Evolutionary conservation across 257 asterid species (phyloP).

Genomic region (Haberlea rhodopensis): DNA sequence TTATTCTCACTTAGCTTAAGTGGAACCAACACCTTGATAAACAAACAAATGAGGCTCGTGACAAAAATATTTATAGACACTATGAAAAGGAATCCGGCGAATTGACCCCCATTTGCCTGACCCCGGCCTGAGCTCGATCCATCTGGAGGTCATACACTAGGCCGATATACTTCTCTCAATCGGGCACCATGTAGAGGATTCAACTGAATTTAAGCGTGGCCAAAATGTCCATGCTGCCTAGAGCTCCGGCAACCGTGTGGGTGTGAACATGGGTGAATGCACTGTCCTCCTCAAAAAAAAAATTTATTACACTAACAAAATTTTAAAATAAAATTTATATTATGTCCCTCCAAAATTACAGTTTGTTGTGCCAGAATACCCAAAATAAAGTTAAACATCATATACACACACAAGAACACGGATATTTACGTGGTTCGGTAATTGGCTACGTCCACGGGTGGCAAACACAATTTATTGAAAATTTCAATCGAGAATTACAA

Average conservation of each 20-base stretch:
- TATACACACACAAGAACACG: too few species aligned
- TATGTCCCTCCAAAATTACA: too few species aligned
- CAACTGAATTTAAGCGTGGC: constrained; percentile 44
- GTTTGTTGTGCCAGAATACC: too few species aligned
- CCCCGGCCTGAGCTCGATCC: constrained; percentile 35
- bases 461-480: too few species aligned
- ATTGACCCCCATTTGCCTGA: constrained; percentile 43
- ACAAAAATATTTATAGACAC: constrained; percentile 37
- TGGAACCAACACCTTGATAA: constrained; percentile 38
- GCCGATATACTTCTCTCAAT: constrained; percentile 47
- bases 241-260: constrained; percentile 47
- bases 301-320: too few species aligned
- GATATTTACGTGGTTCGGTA: too few species aligned
- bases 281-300: too few species aligned
- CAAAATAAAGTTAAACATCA: too few species aligned
- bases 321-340: too few species aligned
- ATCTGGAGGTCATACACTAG: constrained; percentile 42
- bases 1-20: constrained; percentile 44
- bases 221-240: constrained; percentile 43
- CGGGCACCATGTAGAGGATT: constrained; percentile 39
- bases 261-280: too few species aligned
- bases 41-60: constrained; percentile 42
- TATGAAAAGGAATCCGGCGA: constrained; percentile 37
- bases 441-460: too few species aligned
- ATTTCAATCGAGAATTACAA: too few species aligned